Evolutionary conservation across 495 filamentous ascomycete species (phyloP).

Genomic region (Astrocystis sublimbata): DNA sequence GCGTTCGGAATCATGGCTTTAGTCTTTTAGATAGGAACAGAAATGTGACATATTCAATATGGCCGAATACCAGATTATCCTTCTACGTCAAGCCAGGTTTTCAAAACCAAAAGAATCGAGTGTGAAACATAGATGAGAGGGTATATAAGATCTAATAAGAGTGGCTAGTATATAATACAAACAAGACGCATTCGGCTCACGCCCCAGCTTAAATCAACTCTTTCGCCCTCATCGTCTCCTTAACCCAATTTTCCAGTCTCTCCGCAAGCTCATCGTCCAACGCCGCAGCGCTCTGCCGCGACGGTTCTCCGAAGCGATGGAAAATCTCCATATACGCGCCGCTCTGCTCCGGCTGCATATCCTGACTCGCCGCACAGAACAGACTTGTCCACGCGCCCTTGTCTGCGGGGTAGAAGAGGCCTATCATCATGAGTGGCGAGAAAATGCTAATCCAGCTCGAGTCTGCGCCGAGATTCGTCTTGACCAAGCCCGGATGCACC

Average conservation of each 20-base stretch:
- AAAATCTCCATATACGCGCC: constrained; percentile 38
- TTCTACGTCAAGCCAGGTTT: no score
- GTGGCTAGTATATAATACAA: no score
- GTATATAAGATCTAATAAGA: no score
- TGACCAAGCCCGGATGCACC: constrained; percentile 49
- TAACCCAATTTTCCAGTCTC: constrained; percentile 32
- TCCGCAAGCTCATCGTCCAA: constrained; percentile 30
- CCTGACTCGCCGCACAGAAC: constrained; percentile 44
- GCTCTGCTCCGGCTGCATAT: constrained; percentile 41
- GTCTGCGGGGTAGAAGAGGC: constrained; percentile 32
- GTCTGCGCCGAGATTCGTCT: constrained; percentile 35
- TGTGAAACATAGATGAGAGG: no score
- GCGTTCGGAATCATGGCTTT: no score
- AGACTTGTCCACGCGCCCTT: constrained; percentile 43
- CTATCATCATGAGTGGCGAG: constrained; percentile 26
- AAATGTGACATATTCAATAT: no score
- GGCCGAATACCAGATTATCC: no score
- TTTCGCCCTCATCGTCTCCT: constrained; percentile 28
- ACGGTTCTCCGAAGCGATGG: constrained; percentile 31
- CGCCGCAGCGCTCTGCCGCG: constrained; percentile 34
- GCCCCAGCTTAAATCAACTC: no score
- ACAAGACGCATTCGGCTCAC: no score
- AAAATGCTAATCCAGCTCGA: constrained; percentile 25
- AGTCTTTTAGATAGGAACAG: no score
- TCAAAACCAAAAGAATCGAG: no score